Base-by-base conservation (phyloP, 2,329 filamentous ascomycete genomes). In the Penicillium sp. region DNA sequence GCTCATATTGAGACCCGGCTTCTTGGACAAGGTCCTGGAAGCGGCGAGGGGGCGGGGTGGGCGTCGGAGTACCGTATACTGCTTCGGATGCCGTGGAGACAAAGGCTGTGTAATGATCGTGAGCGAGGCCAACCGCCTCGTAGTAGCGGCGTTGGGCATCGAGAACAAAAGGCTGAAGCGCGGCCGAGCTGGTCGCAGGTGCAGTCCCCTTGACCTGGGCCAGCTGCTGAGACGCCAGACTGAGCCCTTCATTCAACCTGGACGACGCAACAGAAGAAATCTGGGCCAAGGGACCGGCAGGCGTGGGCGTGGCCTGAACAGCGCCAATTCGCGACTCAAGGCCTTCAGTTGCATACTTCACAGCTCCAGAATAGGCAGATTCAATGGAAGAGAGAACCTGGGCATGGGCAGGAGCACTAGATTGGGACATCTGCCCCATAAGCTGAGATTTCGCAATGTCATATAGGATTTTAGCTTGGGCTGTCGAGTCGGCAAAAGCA, bases 61-160 rank as follows among this genome's bases (percentile, higher is more conserved):
- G 65, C 2, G 82, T 85, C 14, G 84, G 81, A 10, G 83, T 82
- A 6, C 83, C 83, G 49, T 83, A 86, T 36, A 90, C 76, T 18
- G 85, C 88, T 31, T 81, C 84, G 9, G 87, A 90, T 7, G 88
- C 89, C 4, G 86, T 84, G 11, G 79, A 79, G 2, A 94, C 58
- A 63, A 94, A 92, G 44, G 86, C 86, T 5, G 86, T 84, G 69
- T 94, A 94, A 33, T 86, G 83, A 39, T 85, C 89, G 63, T 95
- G 87, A 0, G 90, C 90, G 40, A 90, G 70, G 25, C 90, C 90
- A 22, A 94, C 71, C 10, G 86, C 89, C 57, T 90, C 87, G 61
- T 90, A 92, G 70, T 92, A 92, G 51, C 87, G 75, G 79, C 85
- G 66, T 77, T 83, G 66, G 75, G 82, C 73, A 78, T 81, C 76